Evolutionary conservation across 75 land plant genomes (phyloP).

Genomic region (Isoetes taiwanensis): DNA sequence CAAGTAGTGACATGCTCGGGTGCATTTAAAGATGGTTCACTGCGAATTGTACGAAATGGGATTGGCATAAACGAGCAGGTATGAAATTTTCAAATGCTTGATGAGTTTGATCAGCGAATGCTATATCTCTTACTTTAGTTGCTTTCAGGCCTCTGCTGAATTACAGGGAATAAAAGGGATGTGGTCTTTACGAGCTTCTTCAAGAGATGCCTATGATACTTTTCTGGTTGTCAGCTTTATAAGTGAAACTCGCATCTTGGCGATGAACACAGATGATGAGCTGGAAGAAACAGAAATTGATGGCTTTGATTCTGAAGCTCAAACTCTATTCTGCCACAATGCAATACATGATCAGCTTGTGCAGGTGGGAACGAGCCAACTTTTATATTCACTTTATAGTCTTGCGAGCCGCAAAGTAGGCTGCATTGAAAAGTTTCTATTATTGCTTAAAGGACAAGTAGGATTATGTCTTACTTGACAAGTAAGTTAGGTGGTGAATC

Average conservation of each 20-base stretch:
- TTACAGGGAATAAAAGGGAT: slow-evolving; percentile 97
- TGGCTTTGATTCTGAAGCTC: slow-evolving; percentile 75
- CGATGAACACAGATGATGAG: slow-evolving; percentile 95
- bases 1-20: neutral
- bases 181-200: slow-evolving; percentile 92
- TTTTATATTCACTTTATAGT: no score
- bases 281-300: slow-evolving; percentile 97
- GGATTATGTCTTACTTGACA: no score
- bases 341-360: slow-evolving; percentile 79
- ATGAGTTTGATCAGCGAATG: neutral
- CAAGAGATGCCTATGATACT: slow-evolving; percentile 73
- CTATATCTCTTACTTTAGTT: neutral
- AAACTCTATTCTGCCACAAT: slow-evolving; percentile 86
- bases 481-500: no score
- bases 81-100: neutral
- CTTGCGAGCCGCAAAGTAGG: no score
- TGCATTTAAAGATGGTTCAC: neutral
- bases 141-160: slow-evolving; percentile 86
- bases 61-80: slow-evolving; percentile 3
- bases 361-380: slow-evolving; percentile 57
- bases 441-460: no score
- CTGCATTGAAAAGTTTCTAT: no score
- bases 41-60: neutral
- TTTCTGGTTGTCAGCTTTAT: slow-evolving; percentile 98
- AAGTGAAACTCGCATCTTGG: slow-evolving; percentile 88